A percentile compares a stretch with the other conserved stretches of the same genome.
These are phyloP conservation scores for Anthracocystis setariae DNA, from an alignment of 1,284 basidiomycete species.

Conservation along the genomic window DNA sequence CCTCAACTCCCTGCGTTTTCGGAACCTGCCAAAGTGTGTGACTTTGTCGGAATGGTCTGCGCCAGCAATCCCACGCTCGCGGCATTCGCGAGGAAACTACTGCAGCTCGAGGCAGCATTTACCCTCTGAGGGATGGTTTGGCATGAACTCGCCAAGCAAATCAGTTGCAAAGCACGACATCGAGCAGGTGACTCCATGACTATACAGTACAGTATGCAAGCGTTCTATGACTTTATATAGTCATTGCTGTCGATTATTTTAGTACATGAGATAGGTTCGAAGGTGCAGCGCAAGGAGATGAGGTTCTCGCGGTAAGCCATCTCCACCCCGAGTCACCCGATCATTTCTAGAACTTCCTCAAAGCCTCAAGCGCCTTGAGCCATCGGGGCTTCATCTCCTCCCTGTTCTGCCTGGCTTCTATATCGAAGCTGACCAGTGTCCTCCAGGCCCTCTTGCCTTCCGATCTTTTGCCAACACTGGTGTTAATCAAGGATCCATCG, in stretches of 20 bases:
- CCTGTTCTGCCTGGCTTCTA: conserved; percentile 23
- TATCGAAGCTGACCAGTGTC: conserved; percentile 19
- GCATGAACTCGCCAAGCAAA: background rate
- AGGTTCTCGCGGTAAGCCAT: background rate
- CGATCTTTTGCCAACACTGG: conserved; percentile 10
- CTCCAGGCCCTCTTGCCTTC: conserved; percentile 23
- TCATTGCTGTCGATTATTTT: no score
- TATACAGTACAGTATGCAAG: no score
- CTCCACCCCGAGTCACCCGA: no score
- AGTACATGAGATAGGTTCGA: no score
- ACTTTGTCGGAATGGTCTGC: no score
- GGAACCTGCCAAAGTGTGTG: no score
- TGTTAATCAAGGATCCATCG: conserved; percentile 15
- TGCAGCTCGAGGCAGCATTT: conserved; percentile 2
- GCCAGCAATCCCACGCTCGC: no score
- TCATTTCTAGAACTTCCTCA: background rate
- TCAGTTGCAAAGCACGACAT: background rate
- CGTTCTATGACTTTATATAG: no score
- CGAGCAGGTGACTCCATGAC: no score
- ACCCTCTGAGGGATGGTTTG: conserved; percentile 3
- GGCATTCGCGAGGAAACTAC: no score
- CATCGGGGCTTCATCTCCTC: conserved; percentile 40
- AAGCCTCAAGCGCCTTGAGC: conserved; percentile 32
- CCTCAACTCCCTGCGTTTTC: no score
- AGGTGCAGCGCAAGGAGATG: no score